Base-by-base conservation (phyloP, 139 green algal species). In the Picochlorum sp. region DNA sequence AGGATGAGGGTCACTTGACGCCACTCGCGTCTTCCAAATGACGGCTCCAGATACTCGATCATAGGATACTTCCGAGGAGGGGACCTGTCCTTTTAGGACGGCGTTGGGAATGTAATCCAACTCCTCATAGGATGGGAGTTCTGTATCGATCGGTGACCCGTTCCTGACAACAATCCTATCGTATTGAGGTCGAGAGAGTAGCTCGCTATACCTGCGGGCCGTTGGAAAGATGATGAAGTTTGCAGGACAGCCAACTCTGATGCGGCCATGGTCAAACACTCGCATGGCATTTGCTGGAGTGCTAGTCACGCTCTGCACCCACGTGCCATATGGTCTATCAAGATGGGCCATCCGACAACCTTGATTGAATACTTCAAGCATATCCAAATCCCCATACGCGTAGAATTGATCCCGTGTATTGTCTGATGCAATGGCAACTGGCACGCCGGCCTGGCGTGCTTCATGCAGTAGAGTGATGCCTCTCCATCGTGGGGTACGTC, bases 351-450 rank as follows among this genome's bases (percentile, higher is more conserved):
- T 84, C 13, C 75, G 69, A 59, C 82, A 83, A 23, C 70, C 65
- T 71, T 86, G 74, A 2, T 61, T 72, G 63, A 88, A 88, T 4
- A 90, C 81, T 60, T 89, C 84, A 11, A 90, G 72, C 80, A 89
- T 85, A 74, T 90, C 84, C 6, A 88, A 68, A 67, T 90, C 84
- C 1, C 84, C 84, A 30, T 89, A 90, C 3, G 71, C 78, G 60
- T 81, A 90, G 49, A 90, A 90, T 66, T 90, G 84, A 70, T 90
- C 84, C 13, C 84, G 65, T 13, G 75, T 83, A 57, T 90, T 90
- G 51, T 90, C 84, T n/a, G 72, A 84, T 30, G 84, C 77, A 11
- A 90, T 57, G 13, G 83, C 80, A 3, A 80, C 71, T 7, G 82
- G 67, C 5, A 90, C 68, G 30, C 80, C 83, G 0, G 70, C 67